Conservation (phyloP, 345 rosid species). For the Eucalyptus dawsonii region DNA sequence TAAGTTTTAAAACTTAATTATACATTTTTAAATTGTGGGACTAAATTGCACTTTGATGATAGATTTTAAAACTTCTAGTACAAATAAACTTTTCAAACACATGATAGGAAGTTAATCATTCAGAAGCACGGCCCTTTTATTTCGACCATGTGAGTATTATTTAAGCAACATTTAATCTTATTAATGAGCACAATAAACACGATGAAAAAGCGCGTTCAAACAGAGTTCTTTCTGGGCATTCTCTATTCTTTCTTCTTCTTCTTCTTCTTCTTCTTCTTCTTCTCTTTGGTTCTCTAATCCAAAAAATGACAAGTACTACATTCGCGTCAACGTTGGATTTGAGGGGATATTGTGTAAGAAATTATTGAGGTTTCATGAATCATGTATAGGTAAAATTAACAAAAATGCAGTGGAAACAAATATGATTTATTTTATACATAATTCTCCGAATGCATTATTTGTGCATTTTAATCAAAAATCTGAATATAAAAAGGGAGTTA, state of each 20-base stretch:
- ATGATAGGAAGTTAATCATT: neutral
- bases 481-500: no score
- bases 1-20: no score
- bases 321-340: neutral
- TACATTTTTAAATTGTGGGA: no score
- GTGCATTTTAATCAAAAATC: no score
- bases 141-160: neutral
- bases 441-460: no score
- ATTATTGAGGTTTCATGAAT: no score
- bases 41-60: no score
- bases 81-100: fast-evolving
- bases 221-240: neutral
- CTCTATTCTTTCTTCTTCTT: neutral
- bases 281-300: neutral
- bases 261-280: no score
- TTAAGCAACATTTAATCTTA: neutral
- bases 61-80: fast-evolving
- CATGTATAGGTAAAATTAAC: no score
- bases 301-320: neutral
- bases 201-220: neutral
- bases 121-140: neutral
- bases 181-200: neutral
- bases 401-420: no score
- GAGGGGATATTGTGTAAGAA: neutral
- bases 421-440: no score